Percentiles rank a stretch among this genome's conserved stretches.
Evolutionary conservation across 768 basidiomycete species (phyloP).

Genomic region (Trametes sanguinea): DNA sequence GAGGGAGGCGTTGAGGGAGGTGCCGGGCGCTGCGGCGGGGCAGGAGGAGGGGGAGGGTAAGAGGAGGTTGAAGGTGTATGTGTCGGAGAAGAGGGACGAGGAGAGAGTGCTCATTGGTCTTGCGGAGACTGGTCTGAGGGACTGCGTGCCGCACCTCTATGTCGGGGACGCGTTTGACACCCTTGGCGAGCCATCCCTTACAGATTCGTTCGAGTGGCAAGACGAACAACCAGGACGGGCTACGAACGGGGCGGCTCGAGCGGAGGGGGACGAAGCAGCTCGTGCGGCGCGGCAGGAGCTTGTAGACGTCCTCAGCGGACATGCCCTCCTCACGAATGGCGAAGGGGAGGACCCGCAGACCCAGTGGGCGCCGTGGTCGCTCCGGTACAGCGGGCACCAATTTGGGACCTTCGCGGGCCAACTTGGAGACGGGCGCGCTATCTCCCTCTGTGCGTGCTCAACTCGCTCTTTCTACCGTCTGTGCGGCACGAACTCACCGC

Average conservation of each 20-base stretch:
- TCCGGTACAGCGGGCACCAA: slow-evolving; percentile 90
- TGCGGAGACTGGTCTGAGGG: slow-evolving; percentile 64
- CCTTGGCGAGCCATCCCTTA: slow-evolving; percentile 62
- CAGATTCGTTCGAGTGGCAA: slow-evolving; percentile 29
- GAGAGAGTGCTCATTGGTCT: slow-evolving; percentile 68
- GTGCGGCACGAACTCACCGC: background rate
- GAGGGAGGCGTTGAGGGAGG: slow-evolving; percentile 57
- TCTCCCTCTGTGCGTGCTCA: slow-evolving; percentile 61
- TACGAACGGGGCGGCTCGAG: slow-evolving; percentile 11
- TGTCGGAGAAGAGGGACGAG: slow-evolving; percentile 48
- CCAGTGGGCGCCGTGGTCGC: slow-evolving; percentile 67
- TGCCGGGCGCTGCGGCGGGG: slow-evolving; percentile 25
- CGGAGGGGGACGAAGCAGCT: slow-evolving; percentile 33
- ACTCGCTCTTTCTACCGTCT: background rate
- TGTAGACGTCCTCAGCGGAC: slow-evolving; percentile 79
- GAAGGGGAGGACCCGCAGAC: slow-evolving; percentile 35
- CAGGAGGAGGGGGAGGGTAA: slow-evolving; percentile 27
- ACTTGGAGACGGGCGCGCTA: slow-evolving; percentile 93
- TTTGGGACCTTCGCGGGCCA: slow-evolving; percentile 93
- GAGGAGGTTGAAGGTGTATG: slow-evolving; percentile 47
- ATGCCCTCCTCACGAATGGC: slow-evolving; percentile 63
- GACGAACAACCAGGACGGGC: slow-evolving; percentile 28
- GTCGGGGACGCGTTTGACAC: slow-evolving; percentile 79
- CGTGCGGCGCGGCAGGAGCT: slow-evolving; percentile 62
- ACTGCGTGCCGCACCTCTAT: slow-evolving; percentile 83